Percentiles rank a stretch among this genome's conserved stretches.
Evolutionary conservation across 2,329 filamentous ascomycete species (phyloP).

Genomic region (Myriosclerotinia curreyana): DNA sequence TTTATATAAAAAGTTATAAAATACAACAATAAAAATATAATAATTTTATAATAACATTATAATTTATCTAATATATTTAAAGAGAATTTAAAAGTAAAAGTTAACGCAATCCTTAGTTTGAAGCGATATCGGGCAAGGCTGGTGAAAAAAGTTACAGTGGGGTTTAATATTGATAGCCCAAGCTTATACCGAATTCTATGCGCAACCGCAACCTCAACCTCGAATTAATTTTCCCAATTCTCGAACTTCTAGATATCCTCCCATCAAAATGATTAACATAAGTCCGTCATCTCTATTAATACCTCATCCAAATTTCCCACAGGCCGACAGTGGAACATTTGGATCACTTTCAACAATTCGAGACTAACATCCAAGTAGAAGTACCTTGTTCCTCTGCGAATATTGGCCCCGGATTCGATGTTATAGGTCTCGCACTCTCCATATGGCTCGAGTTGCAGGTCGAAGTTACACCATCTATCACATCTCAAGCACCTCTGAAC

Average conservation of each 20-base stretch:
- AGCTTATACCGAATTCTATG: neutral
- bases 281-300: slow-evolving; percentile 26
- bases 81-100: too few relatives aligned
- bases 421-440: slow-evolving; percentile 90
- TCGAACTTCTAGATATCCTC: neutral
- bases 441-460: slow-evolving; percentile 90
- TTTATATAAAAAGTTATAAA: too few relatives aligned
- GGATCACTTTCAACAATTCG: neutral
- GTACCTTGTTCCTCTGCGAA: slow-evolving; percentile 95
- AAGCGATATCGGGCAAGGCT: slow-evolving; percentile 22
- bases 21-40: too few relatives aligned
- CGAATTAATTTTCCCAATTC: neutral
- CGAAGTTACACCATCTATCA: slow-evolving; percentile 62
- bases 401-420: slow-evolving; percentile 96
- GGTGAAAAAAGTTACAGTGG: slow-evolving; percentile 2
- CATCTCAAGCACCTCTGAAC: slow-evolving; percentile 66
- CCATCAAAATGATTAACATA: slow-evolving; percentile 31
- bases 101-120: too few relatives aligned
- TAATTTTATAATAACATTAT: too few relatives aligned
- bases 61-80: too few relatives aligned
- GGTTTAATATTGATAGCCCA: slow-evolving; percentile 5
- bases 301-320: neutral
- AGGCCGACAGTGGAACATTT: neutral
- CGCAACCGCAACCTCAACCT: too few relatives aligned
- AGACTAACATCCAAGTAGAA: slow-evolving; percentile 37